These are phyloP conservation scores for Mycena amicta DNA, from an alignment of 768 basidiomycete genomes.

Conservation along the genomic window DNA sequence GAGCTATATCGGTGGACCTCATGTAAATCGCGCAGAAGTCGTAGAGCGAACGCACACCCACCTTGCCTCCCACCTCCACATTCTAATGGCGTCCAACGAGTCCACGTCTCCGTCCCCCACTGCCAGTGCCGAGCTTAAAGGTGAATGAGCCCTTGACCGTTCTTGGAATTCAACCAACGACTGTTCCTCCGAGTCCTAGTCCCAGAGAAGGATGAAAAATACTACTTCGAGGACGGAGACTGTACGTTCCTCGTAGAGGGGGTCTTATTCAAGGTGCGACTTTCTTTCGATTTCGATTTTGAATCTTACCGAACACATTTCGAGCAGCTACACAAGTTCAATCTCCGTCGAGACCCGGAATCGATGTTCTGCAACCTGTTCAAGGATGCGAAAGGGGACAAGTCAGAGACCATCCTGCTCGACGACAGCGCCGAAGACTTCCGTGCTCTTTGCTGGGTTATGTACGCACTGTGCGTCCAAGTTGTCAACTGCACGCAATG, in stretches of 20 bases:
- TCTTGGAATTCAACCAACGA: neutral
- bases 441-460: slow-evolving; percentile 1
- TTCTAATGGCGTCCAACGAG: no score
- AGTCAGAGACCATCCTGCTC: neutral
- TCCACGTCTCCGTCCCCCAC: no score
- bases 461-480: neutral
- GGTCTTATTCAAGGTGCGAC: slow-evolving; percentile 4
- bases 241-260: slow-evolving; percentile 2
- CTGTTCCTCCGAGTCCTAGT: neutral
- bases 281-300: neutral
- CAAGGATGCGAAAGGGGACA: neutral
- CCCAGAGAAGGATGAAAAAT: neutral
- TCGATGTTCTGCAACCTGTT: neutral
- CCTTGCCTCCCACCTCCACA: no score
- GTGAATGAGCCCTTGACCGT: no score
- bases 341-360: neutral
- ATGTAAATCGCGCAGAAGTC: no score
- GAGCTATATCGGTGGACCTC: no score
- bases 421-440: neutral
- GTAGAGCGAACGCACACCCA: no score
- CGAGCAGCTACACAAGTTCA: neutral
- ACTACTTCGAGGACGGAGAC: slow-evolving; percentile 5
- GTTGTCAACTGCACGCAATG: neutral
- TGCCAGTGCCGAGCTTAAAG: no score
- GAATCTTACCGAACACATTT: no score